Percentiles rank a stretch among this genome's conserved stretches.
phyloP scores from a whole-genome alignment of 1,139 yeast genomes.

The Saccharomyces hybrid region DNA sequence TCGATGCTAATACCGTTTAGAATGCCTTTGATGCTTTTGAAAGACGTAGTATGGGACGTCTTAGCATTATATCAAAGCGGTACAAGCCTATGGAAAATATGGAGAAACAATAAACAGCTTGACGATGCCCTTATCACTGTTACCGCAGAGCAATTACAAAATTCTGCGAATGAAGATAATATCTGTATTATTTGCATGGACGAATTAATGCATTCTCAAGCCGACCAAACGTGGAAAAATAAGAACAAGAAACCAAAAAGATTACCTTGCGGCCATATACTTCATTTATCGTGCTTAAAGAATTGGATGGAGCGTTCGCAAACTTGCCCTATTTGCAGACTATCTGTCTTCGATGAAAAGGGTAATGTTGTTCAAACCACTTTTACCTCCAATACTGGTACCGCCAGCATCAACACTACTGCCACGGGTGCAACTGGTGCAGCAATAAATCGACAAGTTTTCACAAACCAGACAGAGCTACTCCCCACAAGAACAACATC shows the following conservation, averaged over 20 bases:
- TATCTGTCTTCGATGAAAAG: constrained; percentile 47
- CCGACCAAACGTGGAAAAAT: constrained; percentile 3
- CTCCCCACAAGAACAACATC: background rate
- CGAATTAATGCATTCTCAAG: constrained; percentile 14
- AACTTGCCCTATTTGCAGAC: constrained; percentile 85
- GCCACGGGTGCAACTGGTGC: background rate
- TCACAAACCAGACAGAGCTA: background rate
- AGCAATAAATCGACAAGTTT: background rate
- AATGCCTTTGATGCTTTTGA: constrained; percentile 59
- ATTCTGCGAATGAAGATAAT: constrained; percentile 50
- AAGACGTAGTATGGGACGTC: constrained; percentile 56
- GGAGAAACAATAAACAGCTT: constrained; percentile 57
- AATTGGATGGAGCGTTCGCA: constrained; percentile 92
- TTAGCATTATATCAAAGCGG: constrained; percentile 44
- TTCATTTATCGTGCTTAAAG: constrained; percentile 84
- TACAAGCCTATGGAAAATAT: constrained; percentile 46
- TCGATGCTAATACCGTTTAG: constrained; percentile 47
- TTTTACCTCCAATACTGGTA: background rate
- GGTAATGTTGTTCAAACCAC: constrained; percentile 17
- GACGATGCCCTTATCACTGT: constrained; percentile 59
- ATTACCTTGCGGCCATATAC: constrained; percentile 75
- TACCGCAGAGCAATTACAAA: constrained; percentile 50
- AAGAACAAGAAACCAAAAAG: constrained; percentile 50
- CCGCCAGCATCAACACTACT: background rate
- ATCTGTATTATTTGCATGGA: constrained; percentile 37